Base-by-base conservation (phyloP, 2,329 filamentous ascomycete species). In the Xylaria digitata region DNA sequence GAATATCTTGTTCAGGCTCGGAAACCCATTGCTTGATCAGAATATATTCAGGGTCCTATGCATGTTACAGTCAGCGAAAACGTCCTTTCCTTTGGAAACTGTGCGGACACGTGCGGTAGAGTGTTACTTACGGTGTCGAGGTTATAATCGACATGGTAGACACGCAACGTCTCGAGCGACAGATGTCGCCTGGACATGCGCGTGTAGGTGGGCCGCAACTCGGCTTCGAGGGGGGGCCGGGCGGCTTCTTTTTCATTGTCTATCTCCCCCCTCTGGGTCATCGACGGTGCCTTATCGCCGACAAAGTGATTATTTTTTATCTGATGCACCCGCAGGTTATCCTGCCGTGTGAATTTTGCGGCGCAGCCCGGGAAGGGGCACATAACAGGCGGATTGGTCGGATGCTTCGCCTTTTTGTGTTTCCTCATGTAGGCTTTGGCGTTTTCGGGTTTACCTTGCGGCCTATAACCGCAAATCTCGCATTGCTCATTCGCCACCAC, bases 11-110 rank as follows among this genome's bases (percentile, higher is more conserved):
- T 75, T 93, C 87, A 68, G 87, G 86, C 70, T 93, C 88, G 5
- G 87, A 85, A 59, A 94, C 88, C 87, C 87, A 92, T 64, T 88
- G 84, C 78, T 91, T 92, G 80, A 93, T 90, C 67, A 94, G 78
- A 63, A 94, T 82, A 72, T 88, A 93, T 54, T 91, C 87, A 19
- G 87, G 84, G 73, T 93, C 89, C 83, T 88, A 70, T 21, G 40
- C 15, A 54, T 46, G 1, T 37, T 19, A 21, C 17, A 0, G n/a
- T 66, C 37, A 61, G 49, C 19, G 1, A 34, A n/a, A 11, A 40
- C 21, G 87, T 84, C 70, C 82, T 90, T 15, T 89, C 85, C 82
- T 49, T 82, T 79, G 71, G 84, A 87, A 11, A 8, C 34, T 13
- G 4, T 6, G 78, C 79, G 54, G 82, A 78, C 63, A 3, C 9